These are phyloP conservation scores for Moricandia arvensis DNA, from an alignment of 345 rosid genomes.

Conservation along the genomic window DNA sequence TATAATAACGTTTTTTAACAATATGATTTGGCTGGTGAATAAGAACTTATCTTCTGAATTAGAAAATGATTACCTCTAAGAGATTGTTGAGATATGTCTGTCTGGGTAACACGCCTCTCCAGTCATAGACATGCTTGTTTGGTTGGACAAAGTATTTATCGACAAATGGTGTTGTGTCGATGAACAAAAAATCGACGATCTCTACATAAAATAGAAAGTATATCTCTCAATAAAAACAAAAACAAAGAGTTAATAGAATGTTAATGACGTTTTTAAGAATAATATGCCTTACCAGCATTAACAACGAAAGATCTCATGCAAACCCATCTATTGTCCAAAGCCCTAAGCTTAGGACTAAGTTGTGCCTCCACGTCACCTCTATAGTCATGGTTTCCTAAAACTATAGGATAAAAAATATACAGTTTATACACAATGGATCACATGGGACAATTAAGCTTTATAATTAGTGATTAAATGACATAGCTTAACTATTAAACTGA, in stretches of 20 bases:
- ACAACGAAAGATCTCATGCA: constrained; percentile 52
- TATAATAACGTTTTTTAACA: background rate
- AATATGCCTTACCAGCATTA: constrained; percentile 37
- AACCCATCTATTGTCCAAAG: constrained; percentile 49
- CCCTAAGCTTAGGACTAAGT: constrained; percentile 42
- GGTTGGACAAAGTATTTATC: constrained; percentile 50
- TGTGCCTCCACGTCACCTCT: constrained; percentile 59
- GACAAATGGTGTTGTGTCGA: constrained; percentile 64
- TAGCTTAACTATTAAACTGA: background rate
- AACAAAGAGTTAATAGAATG: background rate
- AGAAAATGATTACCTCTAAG: constrained; percentile 35
- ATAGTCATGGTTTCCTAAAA: constrained; percentile 60
- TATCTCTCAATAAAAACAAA: background rate
- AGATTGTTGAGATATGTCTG: constrained; percentile 46
- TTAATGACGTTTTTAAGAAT: background rate
- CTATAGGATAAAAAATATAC: constrained; percentile 19
- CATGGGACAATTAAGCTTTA: background rate
- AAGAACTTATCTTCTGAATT: background rate
- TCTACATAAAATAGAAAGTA: constrained; percentile 20
- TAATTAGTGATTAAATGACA: background rate
- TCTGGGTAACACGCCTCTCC: constrained; percentile 57
- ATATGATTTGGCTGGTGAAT: background rate
- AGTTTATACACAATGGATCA: background rate
- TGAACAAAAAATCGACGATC: constrained; percentile 53
- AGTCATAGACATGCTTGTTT: constrained; percentile 48